Percentiles rank a stretch among this genome's conserved stretches.
Evolutionary conservation across 192 early-diverging fungal genomes (phyloP).

Genomic region (Podila horticola): DNA sequence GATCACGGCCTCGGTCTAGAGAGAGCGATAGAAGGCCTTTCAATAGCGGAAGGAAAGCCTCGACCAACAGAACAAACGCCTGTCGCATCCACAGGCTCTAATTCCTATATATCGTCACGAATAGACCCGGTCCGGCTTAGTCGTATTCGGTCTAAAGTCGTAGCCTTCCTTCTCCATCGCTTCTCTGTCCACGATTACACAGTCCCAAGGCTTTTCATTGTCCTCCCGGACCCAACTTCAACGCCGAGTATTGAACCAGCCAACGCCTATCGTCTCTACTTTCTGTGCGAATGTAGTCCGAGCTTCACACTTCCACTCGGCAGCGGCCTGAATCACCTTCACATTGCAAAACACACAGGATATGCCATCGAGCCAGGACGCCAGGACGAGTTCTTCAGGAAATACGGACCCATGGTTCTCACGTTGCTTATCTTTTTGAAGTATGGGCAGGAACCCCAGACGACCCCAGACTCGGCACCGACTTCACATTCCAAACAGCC

Average conservation of each 20-base stretch:
- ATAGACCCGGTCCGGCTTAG: slow-evolving; percentile 10
- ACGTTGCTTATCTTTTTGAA: slow-evolving; percentile 35
- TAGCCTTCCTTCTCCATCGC: slow-evolving; percentile 20
- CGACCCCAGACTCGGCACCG: neutral
- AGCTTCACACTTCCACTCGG: slow-evolving; percentile 44
- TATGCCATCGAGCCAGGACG: slow-evolving; percentile 24
- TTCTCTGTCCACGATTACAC: slow-evolving; percentile 44
- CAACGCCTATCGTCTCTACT: slow-evolving; percentile 24
- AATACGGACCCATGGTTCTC: slow-evolving; percentile 27
- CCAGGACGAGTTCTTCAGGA: slow-evolving; percentile 33
- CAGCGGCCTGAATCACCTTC: slow-evolving; percentile 44
- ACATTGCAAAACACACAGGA: slow-evolving; percentile 48
- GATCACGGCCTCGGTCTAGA: too few relatives aligned
- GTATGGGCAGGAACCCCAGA: slow-evolving; percentile 20
- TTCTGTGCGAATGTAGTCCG: slow-evolving; percentile 41
- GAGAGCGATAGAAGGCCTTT: neutral
- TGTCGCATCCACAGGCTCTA: neutral
- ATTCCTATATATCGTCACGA: neutral
- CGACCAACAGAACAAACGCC: neutral
- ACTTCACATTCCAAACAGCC: neutral
- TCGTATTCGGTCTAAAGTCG: slow-evolving; percentile 21
- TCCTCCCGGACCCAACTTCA: slow-evolving; percentile 10
- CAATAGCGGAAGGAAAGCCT: neutral
- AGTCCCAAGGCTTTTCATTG: slow-evolving; percentile 36
- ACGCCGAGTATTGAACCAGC: neutral